A percentile compares a stretch with the other conserved stretches of the same genome.
Evolutionary conservation across 1,139 yeast species (phyloP).

Genomic region (Suhomyces wounanorum): DNA sequence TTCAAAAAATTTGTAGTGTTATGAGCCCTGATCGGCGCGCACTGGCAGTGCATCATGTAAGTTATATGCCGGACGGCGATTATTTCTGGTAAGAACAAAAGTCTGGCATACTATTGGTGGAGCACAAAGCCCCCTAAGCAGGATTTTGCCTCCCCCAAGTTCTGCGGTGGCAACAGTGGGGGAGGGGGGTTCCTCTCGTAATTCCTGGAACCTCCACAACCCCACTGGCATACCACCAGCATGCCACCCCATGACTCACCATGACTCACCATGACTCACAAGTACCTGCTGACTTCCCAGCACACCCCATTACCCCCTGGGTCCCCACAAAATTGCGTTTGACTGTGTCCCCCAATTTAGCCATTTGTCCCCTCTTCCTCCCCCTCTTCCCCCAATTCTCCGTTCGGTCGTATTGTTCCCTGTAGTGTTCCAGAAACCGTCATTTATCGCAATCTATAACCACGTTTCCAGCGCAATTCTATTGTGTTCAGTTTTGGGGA

Average conservation of each 20-base stretch:
- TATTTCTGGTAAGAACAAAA: slow-evolving; percentile 3
- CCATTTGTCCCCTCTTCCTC: background rate
- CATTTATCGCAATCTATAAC: background rate
- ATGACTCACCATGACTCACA: background rate
- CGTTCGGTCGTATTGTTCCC: background rate
- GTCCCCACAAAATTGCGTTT: background rate
- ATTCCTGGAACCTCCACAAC: background rate
- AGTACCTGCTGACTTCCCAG: background rate
- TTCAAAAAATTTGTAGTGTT: background rate
- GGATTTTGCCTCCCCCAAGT: background rate
- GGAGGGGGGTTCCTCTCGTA: background rate
- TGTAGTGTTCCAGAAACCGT: background rate
- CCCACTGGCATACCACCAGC: too few species aligned
- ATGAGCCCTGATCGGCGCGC: background rate
- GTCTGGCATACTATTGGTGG: slow-evolving; percentile 6
- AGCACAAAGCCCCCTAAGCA: slow-evolving; percentile 10
- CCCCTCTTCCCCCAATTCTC: background rate
- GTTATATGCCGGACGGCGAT: slow-evolving; percentile 2
- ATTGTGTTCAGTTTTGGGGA: background rate
- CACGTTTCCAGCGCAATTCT: background rate
- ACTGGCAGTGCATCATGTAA: background rate
- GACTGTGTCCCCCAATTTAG: background rate
- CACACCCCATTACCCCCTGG: background rate
- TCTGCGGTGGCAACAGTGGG: background rate
- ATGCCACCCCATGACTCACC: too few species aligned